A percentile compares a stretch with the other conserved stretches of the same genome.
Evolutionary conservation across 2,329 filamentous ascomycete species (phyloP).

Genomic region (Colletotrichum chlorophyti): DNA sequence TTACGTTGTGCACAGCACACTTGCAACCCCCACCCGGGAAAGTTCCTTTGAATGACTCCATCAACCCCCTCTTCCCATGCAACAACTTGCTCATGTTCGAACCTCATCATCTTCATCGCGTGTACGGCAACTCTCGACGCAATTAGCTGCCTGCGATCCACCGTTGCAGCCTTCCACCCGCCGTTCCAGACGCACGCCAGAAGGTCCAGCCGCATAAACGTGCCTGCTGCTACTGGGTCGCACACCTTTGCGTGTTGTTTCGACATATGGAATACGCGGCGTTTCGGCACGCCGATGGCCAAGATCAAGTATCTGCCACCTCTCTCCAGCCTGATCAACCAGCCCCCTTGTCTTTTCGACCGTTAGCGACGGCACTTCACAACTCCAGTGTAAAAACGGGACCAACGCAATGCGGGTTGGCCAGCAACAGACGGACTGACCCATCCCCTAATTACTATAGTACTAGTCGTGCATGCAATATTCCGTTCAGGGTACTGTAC

Average conservation of each 20-base stretch:
- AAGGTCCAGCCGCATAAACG: constrained; percentile 16
- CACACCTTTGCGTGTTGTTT: neutral
- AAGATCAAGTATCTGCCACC: constrained; percentile 2
- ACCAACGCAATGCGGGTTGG: no score
- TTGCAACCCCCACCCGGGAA: constrained; percentile 1
- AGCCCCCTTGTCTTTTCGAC: no score
- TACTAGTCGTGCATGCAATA: no score
- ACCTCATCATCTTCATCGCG: constrained; percentile 13
- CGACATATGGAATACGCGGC: constrained; percentile 1
- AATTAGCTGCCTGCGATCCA: constrained; percentile 12
- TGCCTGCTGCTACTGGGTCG: neutral
- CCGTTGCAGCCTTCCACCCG: constrained; percentile 12
- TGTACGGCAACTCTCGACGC: neutral
- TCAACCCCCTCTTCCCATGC: constrained; percentile 17
- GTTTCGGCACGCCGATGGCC: constrained; percentile 3
- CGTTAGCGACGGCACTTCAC: no score
- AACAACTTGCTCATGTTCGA: constrained; percentile 8
- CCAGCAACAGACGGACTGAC: no score
- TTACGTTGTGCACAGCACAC: neutral
- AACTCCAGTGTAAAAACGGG: no score
- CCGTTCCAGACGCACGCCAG: constrained; percentile 28
- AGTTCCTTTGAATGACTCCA: constrained; percentile 10
- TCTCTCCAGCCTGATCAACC: no score
- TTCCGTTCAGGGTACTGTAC: no score
- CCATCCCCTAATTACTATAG: no score